Evolutionary conservation across 176 grass and related monocot genomes (phyloP).

Genomic region (Pontederia crassipes): DNA sequence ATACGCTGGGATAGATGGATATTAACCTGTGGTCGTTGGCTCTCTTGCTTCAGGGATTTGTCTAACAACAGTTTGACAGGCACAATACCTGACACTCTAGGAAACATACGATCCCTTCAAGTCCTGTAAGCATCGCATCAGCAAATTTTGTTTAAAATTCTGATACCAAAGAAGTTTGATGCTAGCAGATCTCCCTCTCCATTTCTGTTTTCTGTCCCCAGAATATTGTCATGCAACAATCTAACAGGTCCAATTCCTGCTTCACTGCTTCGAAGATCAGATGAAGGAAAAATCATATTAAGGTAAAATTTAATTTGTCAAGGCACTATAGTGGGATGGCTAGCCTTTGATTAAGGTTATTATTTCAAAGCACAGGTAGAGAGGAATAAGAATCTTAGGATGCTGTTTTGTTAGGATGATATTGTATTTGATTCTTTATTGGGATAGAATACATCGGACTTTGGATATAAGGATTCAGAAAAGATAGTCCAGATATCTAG

Average conservation of each 20-base stretch:
- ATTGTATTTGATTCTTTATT: too few species aligned
- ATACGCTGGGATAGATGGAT: too few species aligned
- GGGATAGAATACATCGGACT: too few species aligned
- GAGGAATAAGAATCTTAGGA: too few species aligned
- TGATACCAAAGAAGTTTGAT: not conserved
- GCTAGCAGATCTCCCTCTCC: not conserved
- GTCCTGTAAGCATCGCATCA: conserved; percentile 36
- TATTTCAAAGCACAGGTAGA: too few species aligned
- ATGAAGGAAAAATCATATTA: conserved; percentile 29
- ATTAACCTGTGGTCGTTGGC: conserved; percentile 2
- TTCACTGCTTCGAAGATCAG: conserved; percentile 23
- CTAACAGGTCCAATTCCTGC: conserved; percentile 37
- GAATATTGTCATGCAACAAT: conserved; percentile 63
- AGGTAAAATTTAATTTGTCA: conserved; percentile 27
- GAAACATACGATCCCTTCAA: conserved; percentile 34
- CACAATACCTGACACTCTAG: conserved; percentile 53
- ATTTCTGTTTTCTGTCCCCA: conserved; percentile 14
- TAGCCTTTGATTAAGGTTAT: too few species aligned
- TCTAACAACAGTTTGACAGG: conserved; percentile 63
- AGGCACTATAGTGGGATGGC: not conserved
- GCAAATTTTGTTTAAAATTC: not conserved
- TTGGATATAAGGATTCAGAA: too few species aligned
- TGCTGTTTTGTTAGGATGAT: too few species aligned
- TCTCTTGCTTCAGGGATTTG: conserved; percentile 39
- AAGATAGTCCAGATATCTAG: too few species aligned